Percentiles rank a stretch among this genome's conserved stretches.
phyloP scores from a whole-genome alignment of 148 eudicot species.

The Vaccinium darrowii region DNA sequence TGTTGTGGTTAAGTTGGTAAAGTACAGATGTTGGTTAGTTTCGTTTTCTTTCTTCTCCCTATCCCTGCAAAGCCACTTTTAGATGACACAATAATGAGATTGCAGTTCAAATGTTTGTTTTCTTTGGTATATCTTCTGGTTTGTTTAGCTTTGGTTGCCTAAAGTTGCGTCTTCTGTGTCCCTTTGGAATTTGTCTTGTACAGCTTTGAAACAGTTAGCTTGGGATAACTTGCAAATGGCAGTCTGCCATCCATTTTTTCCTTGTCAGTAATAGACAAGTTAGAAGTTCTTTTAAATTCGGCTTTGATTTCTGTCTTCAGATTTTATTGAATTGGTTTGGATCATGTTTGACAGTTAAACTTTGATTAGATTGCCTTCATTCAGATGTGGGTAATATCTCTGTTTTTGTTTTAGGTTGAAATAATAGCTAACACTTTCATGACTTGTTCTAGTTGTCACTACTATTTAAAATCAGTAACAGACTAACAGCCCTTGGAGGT shows the following conservation, averaged over 20 bases:
- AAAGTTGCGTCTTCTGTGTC: background rate
- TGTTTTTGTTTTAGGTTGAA: no score
- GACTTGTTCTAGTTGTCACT: background rate
- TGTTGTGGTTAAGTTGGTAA: background rate
- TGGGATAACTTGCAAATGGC: background rate
- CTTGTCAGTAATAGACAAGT: no score
- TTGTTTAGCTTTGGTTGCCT: background rate
- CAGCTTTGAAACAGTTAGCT: background rate
- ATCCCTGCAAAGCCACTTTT: background rate
- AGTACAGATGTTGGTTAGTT: background rate
- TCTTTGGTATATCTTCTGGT: background rate
- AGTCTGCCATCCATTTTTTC: background rate
- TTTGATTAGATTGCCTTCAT: no score
- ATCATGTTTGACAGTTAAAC: no score
- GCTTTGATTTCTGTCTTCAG: no score
- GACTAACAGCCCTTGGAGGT: background rate
- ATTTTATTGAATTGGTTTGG: no score
- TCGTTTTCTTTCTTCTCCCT: background rate
- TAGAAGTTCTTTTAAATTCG: no score
- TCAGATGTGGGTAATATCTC: no score
- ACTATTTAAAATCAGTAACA: background rate
- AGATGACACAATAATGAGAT: background rate
- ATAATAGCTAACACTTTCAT: background rate
- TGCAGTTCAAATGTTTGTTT: background rate
- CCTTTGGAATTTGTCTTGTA: background rate